Conservation (phyloP, 208 protist genomes). For the Leptomonas pyrrhocoris region DNA sequence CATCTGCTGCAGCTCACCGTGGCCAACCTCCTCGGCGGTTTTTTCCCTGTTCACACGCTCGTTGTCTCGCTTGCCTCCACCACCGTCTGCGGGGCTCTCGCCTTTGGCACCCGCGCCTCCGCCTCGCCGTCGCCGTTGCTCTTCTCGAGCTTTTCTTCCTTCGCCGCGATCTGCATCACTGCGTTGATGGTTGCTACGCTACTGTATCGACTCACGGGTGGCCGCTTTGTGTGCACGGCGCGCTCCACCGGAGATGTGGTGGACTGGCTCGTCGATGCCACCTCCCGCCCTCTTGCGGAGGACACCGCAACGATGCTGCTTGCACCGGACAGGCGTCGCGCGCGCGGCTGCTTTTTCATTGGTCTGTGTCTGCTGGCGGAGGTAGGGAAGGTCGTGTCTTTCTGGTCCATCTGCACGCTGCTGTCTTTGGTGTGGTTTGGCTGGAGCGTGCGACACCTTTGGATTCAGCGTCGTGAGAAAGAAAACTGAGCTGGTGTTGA, state of each 20-base stretch:
- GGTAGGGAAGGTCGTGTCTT: constrained; percentile 35
- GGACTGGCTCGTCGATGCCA: constrained; percentile 38
- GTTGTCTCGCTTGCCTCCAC: constrained; percentile 6
- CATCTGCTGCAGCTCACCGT: constrained; percentile 42
- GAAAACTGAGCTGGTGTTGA: no score
- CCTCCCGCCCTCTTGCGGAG: constrained; percentile 20
- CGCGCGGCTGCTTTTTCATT: constrained; percentile 27
- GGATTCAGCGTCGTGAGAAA: neutral
- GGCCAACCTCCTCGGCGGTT: constrained; percentile 33
- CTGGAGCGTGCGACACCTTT: constrained; percentile 6
- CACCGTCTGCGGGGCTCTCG: constrained; percentile 34
- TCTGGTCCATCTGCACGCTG: constrained; percentile 30
- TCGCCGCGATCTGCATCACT: constrained; percentile 20
- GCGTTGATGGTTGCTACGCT: constrained; percentile 37
- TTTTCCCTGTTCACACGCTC: constrained; percentile 37
- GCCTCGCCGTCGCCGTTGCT: constrained; percentile 15
- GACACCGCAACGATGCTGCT: constrained; percentile 15
- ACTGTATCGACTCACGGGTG: constrained; percentile 33
- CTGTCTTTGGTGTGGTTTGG: constrained; percentile 18
- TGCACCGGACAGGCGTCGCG: constrained; percentile 7
- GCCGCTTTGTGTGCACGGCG: constrained; percentile 24
- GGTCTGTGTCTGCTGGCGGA: constrained; percentile 27
- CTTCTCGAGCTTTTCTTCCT: constrained; percentile 37
- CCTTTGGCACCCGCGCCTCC: constrained; percentile 4
- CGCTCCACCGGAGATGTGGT: constrained; percentile 23